These are phyloP conservation scores for Mychonastes homosphaera DNA, from an alignment of 139 green algal species.

Conservation along the genomic window DNA sequence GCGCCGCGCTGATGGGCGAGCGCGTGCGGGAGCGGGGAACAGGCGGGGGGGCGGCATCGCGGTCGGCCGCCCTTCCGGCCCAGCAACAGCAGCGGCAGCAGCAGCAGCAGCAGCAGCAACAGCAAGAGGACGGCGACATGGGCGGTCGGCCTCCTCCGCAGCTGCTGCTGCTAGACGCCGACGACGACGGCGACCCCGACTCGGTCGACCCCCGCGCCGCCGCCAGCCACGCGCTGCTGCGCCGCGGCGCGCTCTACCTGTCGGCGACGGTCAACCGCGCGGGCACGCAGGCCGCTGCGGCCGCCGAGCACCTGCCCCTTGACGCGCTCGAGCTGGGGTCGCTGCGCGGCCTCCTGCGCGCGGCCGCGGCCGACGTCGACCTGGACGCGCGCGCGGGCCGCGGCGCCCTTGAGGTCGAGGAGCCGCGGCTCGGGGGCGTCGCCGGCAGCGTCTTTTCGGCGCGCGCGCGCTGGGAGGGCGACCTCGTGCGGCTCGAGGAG, in stretches of 20 bases:
- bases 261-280: conserved; percentile 7
- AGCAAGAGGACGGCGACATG: no score
- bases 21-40: no score
- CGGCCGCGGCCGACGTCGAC: conserved; percentile 55
- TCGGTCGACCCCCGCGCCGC: no score
- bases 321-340: conserved; percentile 82
- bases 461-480: conserved; percentile 57
- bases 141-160: neutral
- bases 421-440: conserved; percentile 59
- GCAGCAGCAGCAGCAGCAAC: neutral
- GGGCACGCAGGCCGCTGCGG: neutral
- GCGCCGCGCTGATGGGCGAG: no score
- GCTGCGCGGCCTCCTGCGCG: conserved; percentile 59
- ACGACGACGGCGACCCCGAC: neutral
- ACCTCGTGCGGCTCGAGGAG: conserved; percentile 75
- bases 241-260: conserved; percentile 19
- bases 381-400: conserved; percentile 35
- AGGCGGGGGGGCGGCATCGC: neutral
- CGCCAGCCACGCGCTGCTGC: conserved; percentile 28
- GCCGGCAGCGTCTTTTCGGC: conserved; percentile 10
- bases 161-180: neutral
- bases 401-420: conserved; percentile 34
- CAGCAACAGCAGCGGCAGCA: neutral
- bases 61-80: neutral
- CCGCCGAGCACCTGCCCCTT: conserved; percentile 44